Percentiles rank a stretch among this genome's conserved stretches.
Conservation (phyloP, 441 rosid genomes). For the Pelargonium citronellum region DNA sequence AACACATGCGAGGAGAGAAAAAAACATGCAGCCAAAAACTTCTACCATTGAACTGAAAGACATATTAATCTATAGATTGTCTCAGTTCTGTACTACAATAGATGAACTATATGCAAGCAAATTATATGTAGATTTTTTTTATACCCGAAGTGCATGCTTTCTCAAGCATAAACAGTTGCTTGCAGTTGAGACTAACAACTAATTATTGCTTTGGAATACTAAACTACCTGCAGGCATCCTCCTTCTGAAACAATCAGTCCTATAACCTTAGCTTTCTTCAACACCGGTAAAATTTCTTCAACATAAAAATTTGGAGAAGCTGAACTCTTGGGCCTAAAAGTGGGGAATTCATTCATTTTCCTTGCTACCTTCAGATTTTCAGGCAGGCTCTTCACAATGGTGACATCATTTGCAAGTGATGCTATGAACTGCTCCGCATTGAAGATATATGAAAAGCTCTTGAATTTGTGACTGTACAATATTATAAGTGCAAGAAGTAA, state of each 20-base stretch:
- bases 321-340: constrained; percentile 67
- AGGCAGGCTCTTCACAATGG: constrained; percentile 66
- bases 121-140: not conserved
- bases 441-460: constrained; percentile 91
- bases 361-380: constrained; percentile 72
- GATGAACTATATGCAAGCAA: not conserved
- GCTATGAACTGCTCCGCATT: constrained; percentile 92
- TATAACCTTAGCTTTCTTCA: constrained; percentile 63
- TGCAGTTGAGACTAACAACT: not conserved
- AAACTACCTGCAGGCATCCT: constrained; percentile 84
- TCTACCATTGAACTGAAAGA: no score
- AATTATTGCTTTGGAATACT: constrained; percentile 16
- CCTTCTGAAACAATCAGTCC: constrained; percentile 76
- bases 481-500: constrained; percentile 18
- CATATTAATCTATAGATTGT: no score
- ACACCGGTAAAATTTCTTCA: constrained; percentile 65
- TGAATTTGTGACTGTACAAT: constrained; percentile 64
- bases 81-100: not conserved
- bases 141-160: constrained; percentile 10
- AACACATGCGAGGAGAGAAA: no score
- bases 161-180: constrained; percentile 13
- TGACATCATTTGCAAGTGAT: constrained; percentile 72
- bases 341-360: constrained; percentile 64
- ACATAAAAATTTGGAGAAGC: constrained; percentile 75
- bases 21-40: no score